These are phyloP conservation scores for Vitis riparia DNA, from an alignment of 164 flowering plant genomes.

Conservation along the genomic window DNA sequence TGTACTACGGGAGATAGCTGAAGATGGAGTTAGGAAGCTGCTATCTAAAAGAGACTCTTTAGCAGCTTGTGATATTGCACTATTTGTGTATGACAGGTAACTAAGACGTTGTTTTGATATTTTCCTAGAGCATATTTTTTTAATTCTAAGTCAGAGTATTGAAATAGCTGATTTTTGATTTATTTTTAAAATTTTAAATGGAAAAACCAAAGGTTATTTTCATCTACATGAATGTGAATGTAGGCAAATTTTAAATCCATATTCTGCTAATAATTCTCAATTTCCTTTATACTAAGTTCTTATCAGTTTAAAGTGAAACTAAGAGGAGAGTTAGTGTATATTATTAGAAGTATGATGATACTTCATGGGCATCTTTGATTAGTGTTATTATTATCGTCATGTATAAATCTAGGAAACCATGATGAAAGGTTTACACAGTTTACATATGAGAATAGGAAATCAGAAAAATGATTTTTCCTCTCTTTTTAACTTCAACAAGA, in stretches of 20 bases:
- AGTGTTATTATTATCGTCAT: too few species aligned
- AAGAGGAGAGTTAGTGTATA: too few species aligned
- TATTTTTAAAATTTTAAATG: background rate
- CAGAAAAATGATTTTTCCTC: too few species aligned
- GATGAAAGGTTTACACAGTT: too few species aligned
- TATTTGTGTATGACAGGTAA: constrained; percentile 94
- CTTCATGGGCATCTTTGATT: too few species aligned
- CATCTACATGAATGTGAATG: background rate
- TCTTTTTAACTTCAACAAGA: too few species aligned
- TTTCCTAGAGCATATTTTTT: background rate
- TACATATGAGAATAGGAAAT: too few species aligned
- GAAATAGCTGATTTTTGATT: background rate
- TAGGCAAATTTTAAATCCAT: background rate
- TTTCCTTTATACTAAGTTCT: background rate
- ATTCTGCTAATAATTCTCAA: background rate
- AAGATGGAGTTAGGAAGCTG: constrained; percentile 52
- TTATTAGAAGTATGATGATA: too few species aligned
- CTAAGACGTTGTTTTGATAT: background rate
- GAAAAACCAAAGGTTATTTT: too few species aligned
- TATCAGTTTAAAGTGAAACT: too few species aligned
- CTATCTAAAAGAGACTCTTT: constrained; percentile 69
- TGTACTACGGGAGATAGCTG: constrained; percentile 82
- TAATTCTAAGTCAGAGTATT: too few species aligned
- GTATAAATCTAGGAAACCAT: too few species aligned
- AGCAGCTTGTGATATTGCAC: constrained; percentile 89